Conservation (phyloP, 768 basidiomycete species). For the Termitomyces sp. region DNA sequence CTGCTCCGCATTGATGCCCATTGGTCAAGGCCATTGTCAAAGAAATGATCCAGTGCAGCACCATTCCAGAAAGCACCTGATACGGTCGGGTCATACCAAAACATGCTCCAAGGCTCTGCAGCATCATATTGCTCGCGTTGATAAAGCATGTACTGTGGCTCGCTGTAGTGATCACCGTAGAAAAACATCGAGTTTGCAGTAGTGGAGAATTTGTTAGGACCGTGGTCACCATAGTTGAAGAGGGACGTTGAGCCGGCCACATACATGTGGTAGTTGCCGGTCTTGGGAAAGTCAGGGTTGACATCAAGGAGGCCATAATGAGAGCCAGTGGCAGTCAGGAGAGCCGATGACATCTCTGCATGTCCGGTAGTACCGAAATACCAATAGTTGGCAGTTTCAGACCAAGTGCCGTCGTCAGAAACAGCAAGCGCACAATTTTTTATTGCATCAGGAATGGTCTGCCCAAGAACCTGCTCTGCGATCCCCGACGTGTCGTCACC, state of each 20-base stretch:
- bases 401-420: conserved; percentile 82
- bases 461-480: conserved; percentile 61
- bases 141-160: conserved; percentile 77
- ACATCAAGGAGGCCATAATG: conserved; percentile 66
- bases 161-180: conserved; percentile 65
- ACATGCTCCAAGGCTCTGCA: conserved; percentile 82
- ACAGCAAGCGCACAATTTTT: conserved; percentile 68
- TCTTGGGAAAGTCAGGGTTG: conserved; percentile 70
- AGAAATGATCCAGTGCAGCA: conserved; percentile 77
- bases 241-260: conserved; percentile 79
- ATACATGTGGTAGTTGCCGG: conserved; percentile 90
- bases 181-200: conserved; percentile 89
- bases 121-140: conserved; percentile 89
- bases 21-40: conserved; percentile 65
- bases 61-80: conserved; percentile 92
- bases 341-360: conserved; percentile 83
- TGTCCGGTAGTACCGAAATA: conserved; percentile 91
- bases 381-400: conserved; percentile 94
- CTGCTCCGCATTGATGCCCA: conserved; percentile 92
- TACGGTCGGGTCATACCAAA: conserved; percentile 88
- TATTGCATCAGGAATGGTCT: conserved; percentile 73
- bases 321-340: conserved; percentile 84
- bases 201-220: conserved; percentile 92
- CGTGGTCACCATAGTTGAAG: conserved; percentile 82
- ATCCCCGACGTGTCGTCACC: conserved; percentile 76